A percentile compares a stretch with the other conserved stretches of the same genome.
Evolutionary conservation across 768 basidiomycete genomes (phyloP).

Genomic region (Leccinellum luteum): DNA sequence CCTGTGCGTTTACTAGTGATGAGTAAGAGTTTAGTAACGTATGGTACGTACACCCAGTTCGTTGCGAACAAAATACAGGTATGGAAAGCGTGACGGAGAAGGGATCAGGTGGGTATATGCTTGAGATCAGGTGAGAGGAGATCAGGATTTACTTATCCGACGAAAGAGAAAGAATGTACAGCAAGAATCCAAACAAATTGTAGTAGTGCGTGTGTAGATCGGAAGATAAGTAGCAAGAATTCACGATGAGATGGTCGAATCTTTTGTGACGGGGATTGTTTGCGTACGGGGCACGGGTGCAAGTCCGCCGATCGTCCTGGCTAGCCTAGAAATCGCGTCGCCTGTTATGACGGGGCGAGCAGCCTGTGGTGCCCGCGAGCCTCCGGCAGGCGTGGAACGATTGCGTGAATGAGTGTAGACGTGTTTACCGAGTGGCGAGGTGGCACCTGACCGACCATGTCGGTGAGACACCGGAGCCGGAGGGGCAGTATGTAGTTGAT

Average conservation of each 20-base stretch:
- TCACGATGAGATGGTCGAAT: constrained; percentile 27
- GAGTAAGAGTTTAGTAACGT: constrained; percentile 19
- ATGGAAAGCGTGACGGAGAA: constrained; percentile 1
- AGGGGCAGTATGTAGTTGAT: constrained; percentile 30
- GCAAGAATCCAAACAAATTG: constrained; percentile 10
- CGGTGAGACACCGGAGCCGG: constrained; percentile 24
- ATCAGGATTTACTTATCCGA: constrained; percentile 19
- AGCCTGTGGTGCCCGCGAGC: constrained; percentile 42
- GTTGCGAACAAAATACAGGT: constrained; percentile 21
- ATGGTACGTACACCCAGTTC: constrained; percentile 20
- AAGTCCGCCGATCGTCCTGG: constrained; percentile 53
- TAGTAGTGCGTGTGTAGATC: constrained; percentile 13
- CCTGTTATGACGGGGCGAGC: constrained; percentile 70
- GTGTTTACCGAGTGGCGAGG: constrained; percentile 42
- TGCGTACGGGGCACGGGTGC: constrained; percentile 26
- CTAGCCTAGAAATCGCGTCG: constrained; percentile 66
- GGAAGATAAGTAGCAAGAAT: constrained; percentile 3
- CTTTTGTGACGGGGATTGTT: constrained; percentile 25
- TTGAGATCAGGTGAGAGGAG: constrained; percentile 14
- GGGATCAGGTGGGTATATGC: constrained; percentile 19
- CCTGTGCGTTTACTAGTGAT: constrained; percentile 1
- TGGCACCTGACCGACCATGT: constrained; percentile 42
- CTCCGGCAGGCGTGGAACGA: constrained; percentile 56
- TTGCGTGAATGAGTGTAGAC: constrained; percentile 47
- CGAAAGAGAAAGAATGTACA: constrained; percentile 14